A percentile compares a stretch with the other conserved stretches of the same genome.
phyloP scores from a whole-genome alignment of 192 early-diverging fungal species.

The Entomortierella parvispora region DNA sequence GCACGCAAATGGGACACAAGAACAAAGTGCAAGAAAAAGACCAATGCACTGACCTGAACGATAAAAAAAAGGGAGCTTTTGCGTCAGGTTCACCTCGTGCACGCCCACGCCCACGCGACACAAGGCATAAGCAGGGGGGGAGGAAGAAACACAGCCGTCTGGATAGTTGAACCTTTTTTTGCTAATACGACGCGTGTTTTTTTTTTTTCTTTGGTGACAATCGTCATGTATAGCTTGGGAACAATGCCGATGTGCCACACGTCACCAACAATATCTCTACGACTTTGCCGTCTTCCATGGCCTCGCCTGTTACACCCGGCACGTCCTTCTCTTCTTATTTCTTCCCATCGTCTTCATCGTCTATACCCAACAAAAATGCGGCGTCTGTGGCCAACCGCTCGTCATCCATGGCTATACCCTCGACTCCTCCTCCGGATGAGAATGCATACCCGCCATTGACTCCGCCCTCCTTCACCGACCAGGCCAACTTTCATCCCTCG shows the following conservation, averaged over 20 bases:
- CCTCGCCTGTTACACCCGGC: slow-evolving; percentile 35
- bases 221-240: slow-evolving; percentile 30
- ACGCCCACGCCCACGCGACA: no score
- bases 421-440: slow-evolving; percentile 42
- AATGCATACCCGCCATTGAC: slow-evolving; percentile 39
- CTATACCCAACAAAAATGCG: slow-evolving; percentile 24
- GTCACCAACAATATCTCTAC: not conserved
- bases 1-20: not conserved
- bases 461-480: slow-evolving; percentile 34
- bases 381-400: not conserved
- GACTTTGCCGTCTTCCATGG: slow-evolving; percentile 15
- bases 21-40: slow-evolving; percentile 8
- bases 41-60: no score
- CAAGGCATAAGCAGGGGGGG: no score
- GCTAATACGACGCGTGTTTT: no score
- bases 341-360: slow-evolving; percentile 14
- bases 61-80: no score
- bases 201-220: no score
- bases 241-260: slow-evolving; percentile 36
- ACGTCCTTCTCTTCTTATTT: slow-evolving; percentile 41
- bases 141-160: no score
- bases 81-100: no score
- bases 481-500: slow-evolving; percentile 30
- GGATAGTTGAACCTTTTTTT: no score
- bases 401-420: slow-evolving; percentile 32